Conservation (phyloP, 2,329 filamentous ascomycete species). For the Penicillium olsonii region DNA sequence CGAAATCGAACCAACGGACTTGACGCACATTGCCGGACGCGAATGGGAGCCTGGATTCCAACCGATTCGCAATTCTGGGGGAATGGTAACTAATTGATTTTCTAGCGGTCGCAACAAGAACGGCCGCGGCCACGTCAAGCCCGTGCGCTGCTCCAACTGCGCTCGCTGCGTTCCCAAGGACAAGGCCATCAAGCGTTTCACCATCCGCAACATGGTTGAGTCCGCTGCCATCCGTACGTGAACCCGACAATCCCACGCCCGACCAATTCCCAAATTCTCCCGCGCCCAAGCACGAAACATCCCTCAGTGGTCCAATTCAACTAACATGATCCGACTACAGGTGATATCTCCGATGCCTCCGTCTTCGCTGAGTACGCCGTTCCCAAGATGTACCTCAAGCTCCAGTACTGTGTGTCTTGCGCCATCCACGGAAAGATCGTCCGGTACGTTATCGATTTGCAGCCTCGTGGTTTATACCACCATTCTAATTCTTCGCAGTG, state of each 20-base stretch:
- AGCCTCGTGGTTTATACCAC: not conserved
- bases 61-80: slow-evolving; percentile 8
- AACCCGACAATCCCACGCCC: slow-evolving; percentile 15
- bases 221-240: slow-evolving; percentile 98
- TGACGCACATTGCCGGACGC: slow-evolving; percentile 23
- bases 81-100: slow-evolving; percentile 25
- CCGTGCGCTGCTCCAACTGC: slow-evolving; percentile 91
- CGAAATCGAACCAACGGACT: slow-evolving; percentile 8
- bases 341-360: slow-evolving; percentile 99
- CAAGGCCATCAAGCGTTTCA: slow-evolving; percentile 99
- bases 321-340: slow-evolving; percentile 50
- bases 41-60: slow-evolving; percentile 22
- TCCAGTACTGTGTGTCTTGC: slow-evolving; percentile 99
- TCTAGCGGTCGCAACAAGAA: slow-evolving; percentile 98
- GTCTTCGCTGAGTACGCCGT: slow-evolving; percentile 99
- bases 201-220: slow-evolving; percentile 99
- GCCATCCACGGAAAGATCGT: slow-evolving; percentile 99
- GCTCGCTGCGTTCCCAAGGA: slow-evolving; percentile 95
- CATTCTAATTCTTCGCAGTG: slow-evolving; percentile 58
- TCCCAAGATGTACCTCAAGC: slow-evolving; percentile 99
- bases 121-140: slow-evolving; percentile 99
- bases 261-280: not conserved
- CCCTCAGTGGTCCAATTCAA: slow-evolving; percentile 3
- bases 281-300: not conserved
- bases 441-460: slow-evolving; percentile 68